Evolutionary conservation across 768 basidiomycete species (phyloP).

Genomic region (Tubosaeta brunneosetosa): DNA sequence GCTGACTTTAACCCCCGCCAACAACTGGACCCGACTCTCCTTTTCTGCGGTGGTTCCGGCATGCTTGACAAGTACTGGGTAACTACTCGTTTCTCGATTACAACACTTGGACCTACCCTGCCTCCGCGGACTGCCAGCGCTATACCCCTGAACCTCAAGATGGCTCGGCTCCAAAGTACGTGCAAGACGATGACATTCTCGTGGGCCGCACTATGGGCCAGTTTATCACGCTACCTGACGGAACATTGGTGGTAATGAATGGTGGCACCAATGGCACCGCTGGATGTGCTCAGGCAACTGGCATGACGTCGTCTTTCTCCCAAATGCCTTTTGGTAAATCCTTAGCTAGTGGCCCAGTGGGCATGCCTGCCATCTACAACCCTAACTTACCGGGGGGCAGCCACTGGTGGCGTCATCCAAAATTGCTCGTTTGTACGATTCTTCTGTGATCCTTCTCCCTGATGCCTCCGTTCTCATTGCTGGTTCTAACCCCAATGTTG

Average conservation of each 20-base stretch:
- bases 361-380: conserved; percentile 78
- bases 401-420: conserved; percentile 64
- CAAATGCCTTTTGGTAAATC: conserved; percentile 73
- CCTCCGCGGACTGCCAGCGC: conserved; percentile 70
- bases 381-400: conserved; percentile 65
- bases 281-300: conserved; percentile 67
- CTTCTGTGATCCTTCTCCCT: conserved; percentile 81
- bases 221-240: conserved; percentile 80
- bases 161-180: conserved; percentile 55
- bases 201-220: conserved; percentile 88
- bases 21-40: conserved; percentile 81
- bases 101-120: conserved; percentile 71
- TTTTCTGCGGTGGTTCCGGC: conserved; percentile 89
- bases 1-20: conserved; percentile 85
- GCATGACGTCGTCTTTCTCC: conserved; percentile 34
- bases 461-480: conserved; percentile 84
- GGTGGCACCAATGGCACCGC: conserved; percentile 85
- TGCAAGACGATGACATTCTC: conserved; percentile 71
- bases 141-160: conserved; percentile 83
- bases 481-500: conserved; percentile 92
- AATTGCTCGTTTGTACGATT: conserved; percentile 89
- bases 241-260: conserved; percentile 72
- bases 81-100: conserved; percentile 69
- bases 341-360: conserved; percentile 75
- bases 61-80: conserved; percentile 71